Percentiles rank a stretch among this genome's conserved stretches.
Evolutionary conservation across 257 asterid genomes (phyloP).

Genomic region (Forsythia viridissima): DNA sequence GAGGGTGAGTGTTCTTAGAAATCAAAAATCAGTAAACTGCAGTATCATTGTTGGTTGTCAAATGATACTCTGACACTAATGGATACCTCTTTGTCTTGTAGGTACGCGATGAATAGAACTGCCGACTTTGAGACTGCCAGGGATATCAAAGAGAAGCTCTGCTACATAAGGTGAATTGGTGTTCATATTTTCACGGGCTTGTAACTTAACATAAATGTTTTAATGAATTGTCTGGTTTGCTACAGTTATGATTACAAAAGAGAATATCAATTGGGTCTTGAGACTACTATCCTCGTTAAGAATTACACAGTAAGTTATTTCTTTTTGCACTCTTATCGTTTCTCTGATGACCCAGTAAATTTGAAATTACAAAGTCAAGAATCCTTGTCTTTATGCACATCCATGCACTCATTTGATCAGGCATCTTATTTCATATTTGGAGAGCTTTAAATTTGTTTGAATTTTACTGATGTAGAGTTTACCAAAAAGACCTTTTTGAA

Average conservation of each 20-base stretch:
- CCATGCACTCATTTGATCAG: neutral
- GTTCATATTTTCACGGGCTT: conserved; percentile 15
- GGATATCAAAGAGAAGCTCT: conserved; percentile 92
- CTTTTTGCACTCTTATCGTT: conserved; percentile 9
- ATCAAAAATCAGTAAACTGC: conserved; percentile 14
- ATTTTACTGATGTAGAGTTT: neutral
- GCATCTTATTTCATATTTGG: neutral
- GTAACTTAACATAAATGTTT: neutral
- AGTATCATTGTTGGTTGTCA: conserved; percentile 13
- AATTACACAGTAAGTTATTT: conserved; percentile 83
- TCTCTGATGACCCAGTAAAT: conserved; percentile 13
- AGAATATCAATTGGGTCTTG: conserved; percentile 97
- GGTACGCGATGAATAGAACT: conserved; percentile 91
- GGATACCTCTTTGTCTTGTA: conserved; percentile 33
- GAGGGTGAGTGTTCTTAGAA: conserved; percentile 65
- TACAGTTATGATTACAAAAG: conserved; percentile 93
- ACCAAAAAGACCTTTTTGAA: neutral
- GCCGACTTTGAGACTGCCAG: conserved; percentile 96
- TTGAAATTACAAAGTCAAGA: conserved; percentile 1
- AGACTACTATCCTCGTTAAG: conserved; percentile 92
- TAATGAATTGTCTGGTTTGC: conserved; percentile 21
- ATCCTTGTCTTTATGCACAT: neutral
- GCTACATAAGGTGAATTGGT: conserved; percentile 78
- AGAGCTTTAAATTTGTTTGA: neutral
- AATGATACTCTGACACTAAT: conserved; percentile 23